A percentile compares a stretch with the other conserved stretches of the same genome.
Conservation (phyloP, 2,329 filamentous ascomycete genomes). For the Sclerotinia spermophila region DNA sequence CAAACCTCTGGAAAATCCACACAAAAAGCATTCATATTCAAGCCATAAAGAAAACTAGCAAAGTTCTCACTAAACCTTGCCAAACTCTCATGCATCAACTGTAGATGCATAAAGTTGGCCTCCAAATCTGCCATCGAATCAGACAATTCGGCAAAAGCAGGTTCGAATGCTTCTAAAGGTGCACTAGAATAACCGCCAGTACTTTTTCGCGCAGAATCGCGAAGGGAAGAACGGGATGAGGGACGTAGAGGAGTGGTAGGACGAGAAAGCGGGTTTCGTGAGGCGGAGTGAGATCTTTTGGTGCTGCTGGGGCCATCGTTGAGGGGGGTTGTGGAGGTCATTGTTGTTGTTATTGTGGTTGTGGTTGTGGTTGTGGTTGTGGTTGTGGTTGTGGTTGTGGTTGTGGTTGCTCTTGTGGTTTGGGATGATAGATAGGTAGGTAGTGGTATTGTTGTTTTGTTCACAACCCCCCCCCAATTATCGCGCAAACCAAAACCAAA, state of each 20-base stretch:
- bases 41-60: conserved; percentile 86
- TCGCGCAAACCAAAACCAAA: background rate
- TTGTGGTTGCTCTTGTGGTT: background rate
- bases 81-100: conserved; percentile 93
- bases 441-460: background rate
- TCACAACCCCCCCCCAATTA: background rate
- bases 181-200: conserved; percentile 53
- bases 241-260: conserved; percentile 91
- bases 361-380: background rate
- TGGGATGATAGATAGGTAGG: background rate
- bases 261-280: conserved; percentile 41
- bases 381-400: background rate
- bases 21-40: conserved; percentile 99
- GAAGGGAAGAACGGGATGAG: conserved; percentile 83
- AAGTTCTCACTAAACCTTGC: conserved; percentile 94
- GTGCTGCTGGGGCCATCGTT: conserved; percentile 30
- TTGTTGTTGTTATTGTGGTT: conserved; percentile 9
- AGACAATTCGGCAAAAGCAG: conserved; percentile 86
- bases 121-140: conserved; percentile 95
- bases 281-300: conserved; percentile 32
- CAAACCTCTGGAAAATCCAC: conserved; percentile 91
- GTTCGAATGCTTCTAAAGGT: conserved; percentile 79
- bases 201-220: conserved; percentile 59
- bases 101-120: conserved; percentile 95
- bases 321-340: conserved; percentile 34